These are phyloP conservation scores for Kodamaea fungicola DNA, from an alignment of 1,139 yeast species.

Conservation along the genomic window DNA sequence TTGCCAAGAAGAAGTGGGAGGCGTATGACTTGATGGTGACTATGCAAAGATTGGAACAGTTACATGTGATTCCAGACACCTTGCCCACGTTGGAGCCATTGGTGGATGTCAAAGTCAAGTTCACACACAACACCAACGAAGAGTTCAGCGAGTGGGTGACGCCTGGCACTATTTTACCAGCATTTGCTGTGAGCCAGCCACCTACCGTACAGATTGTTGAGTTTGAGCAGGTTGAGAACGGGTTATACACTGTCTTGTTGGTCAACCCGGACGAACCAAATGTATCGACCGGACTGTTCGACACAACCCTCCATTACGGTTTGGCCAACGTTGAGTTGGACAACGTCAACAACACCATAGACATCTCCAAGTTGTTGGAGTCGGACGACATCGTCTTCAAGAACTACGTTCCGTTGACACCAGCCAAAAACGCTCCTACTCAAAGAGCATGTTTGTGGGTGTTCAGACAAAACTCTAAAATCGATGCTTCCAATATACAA, in stretches of 20 bases:
- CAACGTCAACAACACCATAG: constrained; percentile 57
- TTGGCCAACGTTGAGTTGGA: constrained; percentile 63
- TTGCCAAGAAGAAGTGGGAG: constrained; percentile 71
- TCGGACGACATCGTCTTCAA: constrained; percentile 43
- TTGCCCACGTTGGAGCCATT: constrained; percentile 84
- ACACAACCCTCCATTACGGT: constrained; percentile 77
- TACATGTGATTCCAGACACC: constrained; percentile 89
- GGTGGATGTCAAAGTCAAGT: constrained; percentile 72
- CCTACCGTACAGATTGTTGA: constrained; percentile 77
- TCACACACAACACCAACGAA: constrained; percentile 62
- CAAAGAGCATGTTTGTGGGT: constrained; percentile 93
- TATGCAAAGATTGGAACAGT: constrained; percentile 87
- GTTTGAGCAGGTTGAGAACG: constrained; percentile 49
- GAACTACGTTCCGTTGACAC: constrained; percentile 79
- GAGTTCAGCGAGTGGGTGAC: constrained; percentile 57
- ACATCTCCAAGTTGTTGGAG: constrained; percentile 42
- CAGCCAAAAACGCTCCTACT: constrained; percentile 79
- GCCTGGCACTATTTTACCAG: constrained; percentile 75
- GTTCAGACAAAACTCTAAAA: constrained; percentile 57
- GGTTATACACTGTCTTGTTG: constrained; percentile 67
- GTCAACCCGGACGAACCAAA: constrained; percentile 95
- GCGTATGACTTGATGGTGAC: constrained; percentile 61
- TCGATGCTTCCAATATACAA: constrained; percentile 18
- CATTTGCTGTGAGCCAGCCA: constrained; percentile 66
- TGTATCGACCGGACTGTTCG: constrained; percentile 60